These are phyloP conservation scores for Henningerozyma blattae DNA, from an alignment of 805 yeast genomes.

Conservation along the genomic window DNA sequence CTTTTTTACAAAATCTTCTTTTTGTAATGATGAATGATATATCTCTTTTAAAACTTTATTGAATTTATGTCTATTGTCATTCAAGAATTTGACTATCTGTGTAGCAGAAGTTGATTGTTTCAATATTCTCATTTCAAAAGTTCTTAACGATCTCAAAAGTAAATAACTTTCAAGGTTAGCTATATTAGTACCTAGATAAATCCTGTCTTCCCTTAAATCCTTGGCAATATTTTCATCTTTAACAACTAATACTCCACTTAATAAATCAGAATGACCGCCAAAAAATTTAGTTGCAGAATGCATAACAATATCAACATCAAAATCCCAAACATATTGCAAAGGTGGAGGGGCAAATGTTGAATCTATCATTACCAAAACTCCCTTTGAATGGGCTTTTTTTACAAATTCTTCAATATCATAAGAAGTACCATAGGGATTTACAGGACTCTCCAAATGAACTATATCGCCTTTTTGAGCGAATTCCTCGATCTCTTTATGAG, in stretches of 20 bases:
- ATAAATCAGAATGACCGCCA: slow-evolving; percentile 90
- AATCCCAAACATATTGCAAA: slow-evolving; percentile 63
- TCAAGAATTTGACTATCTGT: slow-evolving; percentile 46
- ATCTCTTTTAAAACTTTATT: slow-evolving; percentile 37
- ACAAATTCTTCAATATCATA: slow-evolving; percentile 54
- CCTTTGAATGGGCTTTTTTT: slow-evolving; percentile 59
- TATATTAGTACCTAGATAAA: slow-evolving; percentile 65
- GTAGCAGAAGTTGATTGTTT: slow-evolving; percentile 56
- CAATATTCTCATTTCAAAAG: slow-evolving; percentile 59
- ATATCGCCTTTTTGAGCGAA: slow-evolving; percentile 50
- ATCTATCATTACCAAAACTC: slow-evolving; percentile 65
- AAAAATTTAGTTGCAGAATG: slow-evolving; percentile 90
- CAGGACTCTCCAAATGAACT: slow-evolving; percentile 78
- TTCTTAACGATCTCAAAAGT: slow-evolving; percentile 67
- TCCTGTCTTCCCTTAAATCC: slow-evolving; percentile 48
- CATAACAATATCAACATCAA: slow-evolving; percentile 80
- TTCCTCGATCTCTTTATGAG: slow-evolving; percentile 39
- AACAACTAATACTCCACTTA: slow-evolving; percentile 73
- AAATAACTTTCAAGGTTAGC: slow-evolving; percentile 68
- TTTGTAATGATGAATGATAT: slow-evolving; percentile 68
- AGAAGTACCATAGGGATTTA: slow-evolving; percentile 69
- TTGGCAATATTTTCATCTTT: slow-evolving; percentile 37
- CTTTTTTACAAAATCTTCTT: slow-evolving; percentile 47
- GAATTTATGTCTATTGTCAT: slow-evolving; percentile 35
- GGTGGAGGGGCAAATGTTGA: slow-evolving; percentile 95